These are phyloP conservation scores for Aethionema arabicum DNA, from an alignment of 345 rosid species.

Conservation along the genomic window DNA sequence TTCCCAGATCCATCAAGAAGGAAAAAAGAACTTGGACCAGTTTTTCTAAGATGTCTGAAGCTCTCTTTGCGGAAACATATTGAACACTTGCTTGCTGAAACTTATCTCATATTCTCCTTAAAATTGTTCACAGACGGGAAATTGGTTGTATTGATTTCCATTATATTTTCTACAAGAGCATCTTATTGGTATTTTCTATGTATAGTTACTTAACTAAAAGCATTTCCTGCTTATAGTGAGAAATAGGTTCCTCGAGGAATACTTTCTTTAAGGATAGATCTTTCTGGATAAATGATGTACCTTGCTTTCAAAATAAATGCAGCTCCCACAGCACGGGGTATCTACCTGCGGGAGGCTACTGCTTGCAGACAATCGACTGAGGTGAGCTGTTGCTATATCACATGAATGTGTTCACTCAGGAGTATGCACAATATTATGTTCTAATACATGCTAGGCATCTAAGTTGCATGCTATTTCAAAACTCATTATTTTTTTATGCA, in stretches of 20 bases:
- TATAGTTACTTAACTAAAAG: conserved; percentile 12
- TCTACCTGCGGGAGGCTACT: conserved; percentile 81
- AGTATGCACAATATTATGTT: conserved; percentile 21
- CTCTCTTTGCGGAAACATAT: conserved; percentile 5
- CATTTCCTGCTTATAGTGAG: conserved; percentile 2
- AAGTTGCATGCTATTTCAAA: conserved; percentile 21
- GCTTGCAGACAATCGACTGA: conserved; percentile 69
- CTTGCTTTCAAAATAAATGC: conserved; percentile 32
- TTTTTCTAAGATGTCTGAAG: conserved; percentile 17
- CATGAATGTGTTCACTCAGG: conserved; percentile 8
- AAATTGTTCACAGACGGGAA: conserved; percentile 8
- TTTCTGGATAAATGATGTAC: not conserved
- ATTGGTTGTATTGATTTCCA: conserved; percentile 3
- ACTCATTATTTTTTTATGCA: conserved; percentile 12
- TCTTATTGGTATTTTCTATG: conserved; percentile 19
- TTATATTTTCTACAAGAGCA: conserved; percentile 20
- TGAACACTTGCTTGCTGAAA: conserved; percentile 23
- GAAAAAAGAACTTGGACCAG: conserved; percentile 8
- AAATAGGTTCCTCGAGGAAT: not conserved
- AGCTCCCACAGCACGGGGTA: conserved; percentile 86
- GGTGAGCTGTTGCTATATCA: conserved; percentile 47
- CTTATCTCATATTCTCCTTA: conserved; percentile 17
- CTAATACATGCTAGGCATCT: not conserved
- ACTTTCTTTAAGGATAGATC: not conserved
- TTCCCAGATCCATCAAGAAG: not conserved